Base-by-base conservation (phyloP, 345 rosid genomes). In the Luvunga scandens region DNA sequence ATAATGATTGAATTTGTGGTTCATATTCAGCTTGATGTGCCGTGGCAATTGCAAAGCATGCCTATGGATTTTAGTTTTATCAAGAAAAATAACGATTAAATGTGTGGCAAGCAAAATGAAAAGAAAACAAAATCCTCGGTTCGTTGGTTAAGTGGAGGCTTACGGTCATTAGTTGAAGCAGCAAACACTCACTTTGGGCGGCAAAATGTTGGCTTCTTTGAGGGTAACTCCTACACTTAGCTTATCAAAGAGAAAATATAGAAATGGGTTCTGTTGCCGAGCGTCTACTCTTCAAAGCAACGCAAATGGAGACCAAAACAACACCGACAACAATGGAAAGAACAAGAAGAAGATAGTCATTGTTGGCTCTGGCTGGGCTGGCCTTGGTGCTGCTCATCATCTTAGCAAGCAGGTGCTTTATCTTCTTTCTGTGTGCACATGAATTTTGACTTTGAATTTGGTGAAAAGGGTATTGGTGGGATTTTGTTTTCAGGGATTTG, bases 331-430 rank as follows among this genome's bases (percentile, higher is more conserved):
- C 8, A 39, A 16, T 2, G 76, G 42, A 16, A 74, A 77, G 60
- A 60, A 67, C 48, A 83, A 64, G 64, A 88, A 86, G 84, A 87
- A 87, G 71, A 85, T 81, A 7, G 85, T 82, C 59, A 81, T 90
- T 19, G 84, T 87, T 78, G 93, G 96, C 50, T 88, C 88, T n/a
- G 92, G 93, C 64, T 90, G 93, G 92, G 85, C 89, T 30, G 89
- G 90, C 39, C 91, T 84, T 55, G 90, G 91, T 56, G 93, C 92
- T 25, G 94, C 94, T 69, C 81, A 88, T 69, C 92, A 89, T 73
- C 92, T 89, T 18, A 78, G 83, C 85, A 84, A 86, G 55, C 93
- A 86, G 89, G 92, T 82, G 13, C 7, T 50, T 66, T 25, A 18
- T 7, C 38, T 27, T 42, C 9, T 73, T 7, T 42, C 61, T 63